A percentile compares a stretch with the other conserved stretches of the same genome.
Evolutionary conservation across 2,329 filamentous ascomycete species (phyloP).

Genomic region (Erysiphe neolycopersici): DNA sequence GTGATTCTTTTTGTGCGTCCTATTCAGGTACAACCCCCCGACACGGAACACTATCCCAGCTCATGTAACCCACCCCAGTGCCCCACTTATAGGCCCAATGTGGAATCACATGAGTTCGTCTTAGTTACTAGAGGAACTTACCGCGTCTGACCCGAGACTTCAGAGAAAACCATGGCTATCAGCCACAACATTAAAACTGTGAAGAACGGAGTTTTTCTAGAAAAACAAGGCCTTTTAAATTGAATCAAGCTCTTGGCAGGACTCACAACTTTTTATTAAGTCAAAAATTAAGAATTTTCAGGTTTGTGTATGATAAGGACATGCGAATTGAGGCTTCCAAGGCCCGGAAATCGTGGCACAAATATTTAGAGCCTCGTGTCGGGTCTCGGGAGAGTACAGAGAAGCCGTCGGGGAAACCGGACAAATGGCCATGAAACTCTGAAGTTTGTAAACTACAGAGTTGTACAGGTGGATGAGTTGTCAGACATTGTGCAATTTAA

Average conservation of each 20-base stretch:
- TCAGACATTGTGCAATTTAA: background rate
- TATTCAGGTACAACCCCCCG: too few species aligned
- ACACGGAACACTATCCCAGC: too few species aligned
- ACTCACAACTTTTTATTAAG: background rate
- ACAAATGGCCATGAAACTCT: background rate
- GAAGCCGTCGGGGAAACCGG: background rate
- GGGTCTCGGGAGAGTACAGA: background rate
- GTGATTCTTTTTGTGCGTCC: too few species aligned
- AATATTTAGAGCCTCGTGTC: background rate
- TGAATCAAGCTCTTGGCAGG: background rate
- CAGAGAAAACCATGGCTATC: too few species aligned
- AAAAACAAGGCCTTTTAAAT: background rate
- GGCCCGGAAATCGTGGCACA: background rate
- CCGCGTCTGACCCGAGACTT: too few species aligned
- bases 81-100: too few species aligned
- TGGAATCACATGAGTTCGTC: too few species aligned
- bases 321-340: background rate
- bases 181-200: too few species aligned
- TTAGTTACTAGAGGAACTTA: too few species aligned
- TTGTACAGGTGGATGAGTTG: background rate
- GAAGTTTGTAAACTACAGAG: background rate
- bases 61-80: too few species aligned
- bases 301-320: background rate
- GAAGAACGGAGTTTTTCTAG: background rate
- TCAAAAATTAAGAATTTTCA: background rate